Base-by-base conservation (phyloP, 139 green algal species). In the Micractinium conductrix region DNA sequence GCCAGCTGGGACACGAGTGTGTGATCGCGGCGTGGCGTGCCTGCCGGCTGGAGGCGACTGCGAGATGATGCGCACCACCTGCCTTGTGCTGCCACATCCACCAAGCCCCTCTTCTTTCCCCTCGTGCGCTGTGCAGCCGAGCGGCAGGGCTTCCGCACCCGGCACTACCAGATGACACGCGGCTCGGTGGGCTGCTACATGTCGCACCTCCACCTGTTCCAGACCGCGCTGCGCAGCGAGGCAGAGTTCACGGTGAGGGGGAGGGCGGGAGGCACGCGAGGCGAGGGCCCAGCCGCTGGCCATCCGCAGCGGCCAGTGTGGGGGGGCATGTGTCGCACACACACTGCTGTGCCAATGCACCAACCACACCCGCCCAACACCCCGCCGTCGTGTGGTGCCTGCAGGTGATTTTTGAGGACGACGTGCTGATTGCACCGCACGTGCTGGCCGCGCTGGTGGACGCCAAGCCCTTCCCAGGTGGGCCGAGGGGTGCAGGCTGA, bases 121-220 rank as follows among this genome's bases (percentile, higher is more conserved):
- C 37, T 44, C 35, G 26, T 5, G 26, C 37, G n/a, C 37, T 74
- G 28, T 42, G 78, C 78, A 83, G 78, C 78, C 6, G 62, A 74
- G n/a, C 26, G 14, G 16, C 26, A 4, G 7, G 78, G 78, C 62
- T 83, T 75, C 78, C 78, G 78, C 78, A 83, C 78, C 62, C 74
- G 74, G 78, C 78, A 83, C 78, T 83, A 83, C 78, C 78, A 83
- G 78, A 62, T 83, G 42, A 83, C 78, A 28, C 78, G 65, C 30
- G 78, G 78, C 42, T 75, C 62, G 30, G 62, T 83, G 62, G 62
- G 62, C 42, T 83, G 78, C 78, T 83, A 83, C 78, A 74, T 83
- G 62, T 65, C 42, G 62, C 78, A 83, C 78, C 62, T 83, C 42
- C 78, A 79, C 58, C 76, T 82, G 38, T 82, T 73, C 76, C 76